Conservation (phyloP, 148 eudicot genomes). For the Heliosperma pusillum region DNA sequence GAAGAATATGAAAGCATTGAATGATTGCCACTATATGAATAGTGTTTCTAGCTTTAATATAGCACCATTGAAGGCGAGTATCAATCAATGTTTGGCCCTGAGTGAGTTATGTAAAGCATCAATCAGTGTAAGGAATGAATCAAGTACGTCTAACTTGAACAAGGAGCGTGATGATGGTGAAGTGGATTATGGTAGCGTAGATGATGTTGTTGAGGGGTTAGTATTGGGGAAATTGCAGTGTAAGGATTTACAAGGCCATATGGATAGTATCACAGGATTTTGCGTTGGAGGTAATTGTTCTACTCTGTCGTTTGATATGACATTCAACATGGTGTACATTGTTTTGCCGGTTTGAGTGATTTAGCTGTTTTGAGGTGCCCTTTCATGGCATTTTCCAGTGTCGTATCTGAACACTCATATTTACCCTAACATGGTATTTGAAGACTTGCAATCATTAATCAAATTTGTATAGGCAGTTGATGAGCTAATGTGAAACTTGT, state of each 20-base stretch:
- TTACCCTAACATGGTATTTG: not conserved
- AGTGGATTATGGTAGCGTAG: conserved; percentile 29
- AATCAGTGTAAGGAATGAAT: conserved; percentile 23
- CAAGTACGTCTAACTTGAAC: conserved; percentile 17
- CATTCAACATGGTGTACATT: not conserved
- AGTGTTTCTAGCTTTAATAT: conserved; percentile 19
- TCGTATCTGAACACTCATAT: not conserved
- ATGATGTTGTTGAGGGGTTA: conserved; percentile 45
- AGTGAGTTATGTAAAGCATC: conserved; percentile 47
- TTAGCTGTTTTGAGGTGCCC: not conserved
- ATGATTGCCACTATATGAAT: conserved; percentile 30
- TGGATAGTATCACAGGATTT: conserved; percentile 68
- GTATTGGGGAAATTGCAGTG: conserved; percentile 41
- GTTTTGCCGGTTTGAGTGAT: not conserved
- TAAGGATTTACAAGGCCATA: conserved; percentile 66
- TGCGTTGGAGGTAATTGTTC: conserved; percentile 65
- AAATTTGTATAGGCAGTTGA: not conserved
- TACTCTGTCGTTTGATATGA: conserved; percentile 5
- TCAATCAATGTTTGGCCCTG: conserved; percentile 40
- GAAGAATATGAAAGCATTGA: conserved; percentile 48
- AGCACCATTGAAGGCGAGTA: conserved; percentile 21
- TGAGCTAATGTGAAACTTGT: conserved; percentile 1
- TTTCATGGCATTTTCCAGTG: not conserved
- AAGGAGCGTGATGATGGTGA: conserved; percentile 24
- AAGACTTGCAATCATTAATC: not conserved